These are phyloP conservation scores for Bifiguratus adelaidae DNA, from an alignment of 192 early-diverging fungal species.

Conservation along the genomic window DNA sequence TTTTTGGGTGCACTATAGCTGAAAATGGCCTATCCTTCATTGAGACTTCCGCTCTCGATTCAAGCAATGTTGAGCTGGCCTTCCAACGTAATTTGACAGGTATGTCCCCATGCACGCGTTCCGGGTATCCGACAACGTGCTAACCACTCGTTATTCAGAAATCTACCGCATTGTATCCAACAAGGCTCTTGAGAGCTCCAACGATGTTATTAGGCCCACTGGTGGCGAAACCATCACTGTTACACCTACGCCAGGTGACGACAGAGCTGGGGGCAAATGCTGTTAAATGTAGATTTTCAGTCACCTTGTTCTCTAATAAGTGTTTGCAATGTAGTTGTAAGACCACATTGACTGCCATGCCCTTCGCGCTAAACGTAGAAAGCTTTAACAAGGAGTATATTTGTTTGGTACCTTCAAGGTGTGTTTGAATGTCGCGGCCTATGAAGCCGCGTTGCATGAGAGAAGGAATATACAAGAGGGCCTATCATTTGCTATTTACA, in stretches of 20 bases:
- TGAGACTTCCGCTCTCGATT: constrained; percentile 95
- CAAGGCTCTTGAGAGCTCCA: constrained; percentile 82
- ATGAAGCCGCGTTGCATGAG: too few relatives aligned
- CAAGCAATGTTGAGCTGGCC: constrained; percentile 91
- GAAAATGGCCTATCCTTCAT: constrained; percentile 96
- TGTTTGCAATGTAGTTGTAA: neutral
- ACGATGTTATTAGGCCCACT: constrained; percentile 56
- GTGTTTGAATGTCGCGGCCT: too few relatives aligned
- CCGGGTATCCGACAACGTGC: neutral
- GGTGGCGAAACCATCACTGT: constrained; percentile 63
- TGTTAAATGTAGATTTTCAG: constrained; percentile 45
- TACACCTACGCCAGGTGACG: constrained; percentile 43
- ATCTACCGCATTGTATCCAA: constrained; percentile 95
- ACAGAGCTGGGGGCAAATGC: constrained; percentile 45
- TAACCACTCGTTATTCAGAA: constrained; percentile 31
- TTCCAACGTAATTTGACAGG: constrained; percentile 94
- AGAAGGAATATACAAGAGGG: too few relatives aligned
- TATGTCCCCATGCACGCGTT: too few relatives aligned
- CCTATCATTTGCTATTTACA: neutral
- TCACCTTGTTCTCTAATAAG: neutral
- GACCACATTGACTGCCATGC: neutral
- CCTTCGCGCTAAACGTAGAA: too few relatives aligned
- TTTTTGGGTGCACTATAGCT: constrained; percentile 22
- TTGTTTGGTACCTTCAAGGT: too few relatives aligned
- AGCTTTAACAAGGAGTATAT: too few relatives aligned